These are phyloP conservation scores for Cercospora sp. DNA, from an alignment of 2,329 filamentous ascomycete species.

Conservation along the genomic window DNA sequence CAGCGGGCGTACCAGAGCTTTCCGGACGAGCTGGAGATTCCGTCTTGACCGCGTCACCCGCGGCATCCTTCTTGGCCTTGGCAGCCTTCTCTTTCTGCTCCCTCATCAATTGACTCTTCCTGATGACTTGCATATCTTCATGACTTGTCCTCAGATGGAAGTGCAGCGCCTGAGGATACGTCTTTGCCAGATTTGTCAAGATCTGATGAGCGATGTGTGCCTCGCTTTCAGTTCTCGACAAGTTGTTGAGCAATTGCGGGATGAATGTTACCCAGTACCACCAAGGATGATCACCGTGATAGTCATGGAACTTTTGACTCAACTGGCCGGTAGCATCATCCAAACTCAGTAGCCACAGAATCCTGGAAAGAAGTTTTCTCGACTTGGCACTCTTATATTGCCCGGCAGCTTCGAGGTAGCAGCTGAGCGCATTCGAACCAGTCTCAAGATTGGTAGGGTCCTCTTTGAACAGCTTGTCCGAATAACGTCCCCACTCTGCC, in stretches of 20 bases:
- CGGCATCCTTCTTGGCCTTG: conserved; percentile 60
- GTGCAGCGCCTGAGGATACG: conserved; percentile 91
- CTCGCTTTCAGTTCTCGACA: conserved; percentile 76
- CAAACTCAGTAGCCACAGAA: conserved; percentile 91
- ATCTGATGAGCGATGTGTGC: conserved; percentile 83
- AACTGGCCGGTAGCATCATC: conserved; percentile 85
- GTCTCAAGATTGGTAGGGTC: conserved; percentile 78
- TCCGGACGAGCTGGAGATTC: conserved; percentile 38
- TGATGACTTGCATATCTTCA: conserved; percentile 90
- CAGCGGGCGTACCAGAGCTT: conserved; percentile 39
- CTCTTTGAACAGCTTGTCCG: conserved; percentile 92
- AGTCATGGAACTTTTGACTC: conserved; percentile 85
- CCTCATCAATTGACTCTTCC: conserved; percentile 70
- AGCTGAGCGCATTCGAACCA: conserved; percentile 89
- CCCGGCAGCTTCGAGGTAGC: conserved; percentile 91
- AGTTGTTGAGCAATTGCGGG: conserved; percentile 86
- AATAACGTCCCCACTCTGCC: conserved; percentile 99
- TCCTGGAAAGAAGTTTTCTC: conserved; percentile 85
- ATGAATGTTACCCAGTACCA: conserved; percentile 99
- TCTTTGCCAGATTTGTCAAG: conserved; percentile 89
- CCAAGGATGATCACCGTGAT: conserved; percentile 93
- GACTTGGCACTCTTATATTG: conserved; percentile 98
- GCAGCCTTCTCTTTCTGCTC: conserved; percentile 56
- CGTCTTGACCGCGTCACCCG: conserved; percentile 41
- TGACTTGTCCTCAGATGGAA: conserved; percentile 91